Conservation (phyloP, 805 yeast genomes). For the Yarrowia yakushimensis region DNA sequence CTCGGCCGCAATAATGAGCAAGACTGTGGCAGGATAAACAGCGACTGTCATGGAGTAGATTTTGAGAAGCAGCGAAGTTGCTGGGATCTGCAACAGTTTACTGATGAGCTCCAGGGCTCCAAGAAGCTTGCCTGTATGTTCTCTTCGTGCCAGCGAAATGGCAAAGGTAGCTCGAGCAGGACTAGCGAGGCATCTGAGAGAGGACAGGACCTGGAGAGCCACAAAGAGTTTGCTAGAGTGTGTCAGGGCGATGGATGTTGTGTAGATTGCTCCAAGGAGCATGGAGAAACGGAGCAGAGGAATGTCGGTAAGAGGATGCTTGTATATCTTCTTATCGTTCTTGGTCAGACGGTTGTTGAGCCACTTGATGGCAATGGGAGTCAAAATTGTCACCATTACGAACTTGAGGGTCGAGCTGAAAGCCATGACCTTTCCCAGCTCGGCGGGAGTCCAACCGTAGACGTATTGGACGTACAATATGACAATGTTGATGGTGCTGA, state of each 20-base stretch:
- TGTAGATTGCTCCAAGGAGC: constrained; percentile 6
- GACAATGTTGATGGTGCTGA: constrained; percentile 20
- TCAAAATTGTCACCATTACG: neutral
- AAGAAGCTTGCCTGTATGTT: constrained; percentile 10
- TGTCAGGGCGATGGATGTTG: neutral
- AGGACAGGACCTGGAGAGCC: neutral
- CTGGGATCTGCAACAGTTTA: constrained; percentile 2
- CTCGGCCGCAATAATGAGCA: constrained; percentile 3
- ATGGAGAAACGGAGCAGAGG: constrained; percentile 13
- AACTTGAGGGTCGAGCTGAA: neutral
- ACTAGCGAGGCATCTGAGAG: neutral
- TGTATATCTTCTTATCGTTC: neutral
- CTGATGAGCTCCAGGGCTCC: constrained; percentile 14
- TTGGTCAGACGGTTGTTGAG: neutral
- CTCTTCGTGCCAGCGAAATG: neutral
- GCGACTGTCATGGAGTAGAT: constrained; percentile 13
- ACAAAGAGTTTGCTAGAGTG: neutral
- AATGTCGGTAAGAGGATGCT: neutral
- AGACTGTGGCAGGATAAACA: constrained; percentile 2
- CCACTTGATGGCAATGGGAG: constrained; percentile 2
- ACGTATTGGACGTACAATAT: constrained; percentile 16
- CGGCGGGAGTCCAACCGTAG: constrained; percentile 18
- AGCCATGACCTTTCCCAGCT: constrained; percentile 7
- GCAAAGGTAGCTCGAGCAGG: constrained; percentile 18
- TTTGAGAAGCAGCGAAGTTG: neutral